A percentile compares a stretch with the other conserved stretches of the same genome.
These are phyloP conservation scores for Pneumocystis sp. DNA, from an alignment of 1,139 yeast species.

Conservation along the genomic window DNA sequence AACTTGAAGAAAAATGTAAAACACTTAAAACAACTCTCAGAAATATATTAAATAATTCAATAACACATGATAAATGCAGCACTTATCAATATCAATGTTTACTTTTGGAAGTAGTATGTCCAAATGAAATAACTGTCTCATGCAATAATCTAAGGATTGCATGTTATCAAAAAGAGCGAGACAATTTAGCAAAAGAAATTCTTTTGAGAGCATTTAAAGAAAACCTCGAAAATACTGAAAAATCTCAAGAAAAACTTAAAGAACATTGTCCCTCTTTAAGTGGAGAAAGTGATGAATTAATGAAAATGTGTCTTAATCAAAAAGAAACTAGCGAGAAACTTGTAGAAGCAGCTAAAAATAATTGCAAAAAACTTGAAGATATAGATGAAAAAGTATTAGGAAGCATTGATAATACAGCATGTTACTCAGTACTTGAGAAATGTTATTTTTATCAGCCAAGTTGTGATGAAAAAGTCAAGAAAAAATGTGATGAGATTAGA, in stretches of 20 bases:
- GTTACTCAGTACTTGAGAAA: neutral
- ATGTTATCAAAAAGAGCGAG: neutral
- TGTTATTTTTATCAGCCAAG: neutral
- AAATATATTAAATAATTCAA: neutral
- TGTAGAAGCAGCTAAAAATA: neutral
- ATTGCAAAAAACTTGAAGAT: too few relatives aligned
- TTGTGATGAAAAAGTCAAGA: neutral
- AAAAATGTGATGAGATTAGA: neutral
- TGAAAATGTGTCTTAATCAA: neutral
- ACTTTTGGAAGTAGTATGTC: neutral
- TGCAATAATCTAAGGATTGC: neutral
- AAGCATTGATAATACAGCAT: neutral
- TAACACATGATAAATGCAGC: neutral
- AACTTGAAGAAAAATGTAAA: neutral
- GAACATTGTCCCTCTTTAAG: neutral
- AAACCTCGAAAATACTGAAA: neutral
- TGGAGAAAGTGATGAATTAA: neutral
- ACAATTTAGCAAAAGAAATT: neutral
- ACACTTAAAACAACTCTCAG: too few relatives aligned
- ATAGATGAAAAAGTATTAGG: too few relatives aligned
- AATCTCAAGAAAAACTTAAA: neutral
- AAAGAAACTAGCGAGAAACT: neutral
- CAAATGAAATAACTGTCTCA: neutral
- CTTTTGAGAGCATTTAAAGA: neutral
- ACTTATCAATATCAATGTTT: neutral